Conservation (phyloP, 2,329 filamentous ascomycete species). For the Fusarium sulawesiense region DNA sequence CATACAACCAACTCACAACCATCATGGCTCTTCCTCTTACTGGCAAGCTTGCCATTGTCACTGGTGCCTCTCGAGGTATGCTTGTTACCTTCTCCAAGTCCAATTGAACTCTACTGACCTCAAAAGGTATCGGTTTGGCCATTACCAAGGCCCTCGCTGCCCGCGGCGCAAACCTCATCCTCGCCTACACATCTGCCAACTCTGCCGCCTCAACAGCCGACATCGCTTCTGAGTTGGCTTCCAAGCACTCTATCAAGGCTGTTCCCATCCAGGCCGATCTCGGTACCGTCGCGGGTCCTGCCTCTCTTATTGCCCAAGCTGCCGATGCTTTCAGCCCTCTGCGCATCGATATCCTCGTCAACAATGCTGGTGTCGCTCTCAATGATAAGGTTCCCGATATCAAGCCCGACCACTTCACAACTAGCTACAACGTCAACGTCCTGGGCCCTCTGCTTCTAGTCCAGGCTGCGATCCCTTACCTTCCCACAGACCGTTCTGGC, state of each 20-base stretch:
- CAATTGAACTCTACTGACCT: slow-evolving; percentile 7
- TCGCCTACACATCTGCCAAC: slow-evolving; percentile 41
- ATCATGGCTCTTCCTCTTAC: slow-evolving; percentile 63
- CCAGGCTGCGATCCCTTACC: slow-evolving; percentile 74
- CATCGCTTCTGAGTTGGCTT: slow-evolving; percentile 41
- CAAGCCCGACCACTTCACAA: slow-evolving; percentile 71
- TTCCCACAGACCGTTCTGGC: slow-evolving; percentile 75
- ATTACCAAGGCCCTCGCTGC: slow-evolving; percentile 44
- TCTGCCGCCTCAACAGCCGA: slow-evolving; percentile 35
- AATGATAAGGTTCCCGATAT: slow-evolving; percentile 73
- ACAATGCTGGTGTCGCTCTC: slow-evolving; percentile 78
- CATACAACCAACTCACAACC: neutral
- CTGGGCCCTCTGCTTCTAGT: slow-evolving; percentile 81
- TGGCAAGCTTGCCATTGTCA: slow-evolving; percentile 82
- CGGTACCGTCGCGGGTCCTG: slow-evolving; percentile 37
- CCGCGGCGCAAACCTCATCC: slow-evolving; percentile 45
- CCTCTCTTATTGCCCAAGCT: slow-evolving; percentile 42
- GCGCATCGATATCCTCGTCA: slow-evolving; percentile 74
- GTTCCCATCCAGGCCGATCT: slow-evolving; percentile 71
- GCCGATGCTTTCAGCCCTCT: slow-evolving; percentile 40
- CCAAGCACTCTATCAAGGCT: slow-evolving; percentile 68
- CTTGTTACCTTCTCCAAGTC: neutral
- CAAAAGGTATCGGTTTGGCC: slow-evolving; percentile 40
- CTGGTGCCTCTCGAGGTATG: slow-evolving; percentile 80
- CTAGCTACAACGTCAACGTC: slow-evolving; percentile 81